These are phyloP conservation scores for Triticum aestivum DNA, from an alignment of 176 grass and related monocot species.

Conservation along the genomic window DNA sequence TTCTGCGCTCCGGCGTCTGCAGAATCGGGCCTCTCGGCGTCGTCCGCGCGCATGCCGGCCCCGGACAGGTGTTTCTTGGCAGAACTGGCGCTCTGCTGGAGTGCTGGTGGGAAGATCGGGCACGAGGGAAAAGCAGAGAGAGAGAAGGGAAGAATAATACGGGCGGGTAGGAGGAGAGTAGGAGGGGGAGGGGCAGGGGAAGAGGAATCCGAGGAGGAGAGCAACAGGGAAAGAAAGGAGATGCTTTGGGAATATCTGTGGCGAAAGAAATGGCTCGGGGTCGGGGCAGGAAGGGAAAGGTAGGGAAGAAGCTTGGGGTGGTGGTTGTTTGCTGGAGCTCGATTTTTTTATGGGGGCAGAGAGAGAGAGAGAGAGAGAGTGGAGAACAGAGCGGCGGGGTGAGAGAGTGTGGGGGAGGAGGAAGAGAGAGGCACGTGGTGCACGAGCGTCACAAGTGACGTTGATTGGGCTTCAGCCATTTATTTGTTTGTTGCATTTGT, in stretches of 20 bases:
- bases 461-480: neutral
- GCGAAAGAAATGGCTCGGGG: slow-evolving; percentile 25
- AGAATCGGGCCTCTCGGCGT: slow-evolving; percentile 39
- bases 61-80: slow-evolving; percentile 12
- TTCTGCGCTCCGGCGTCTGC: slow-evolving; percentile 29
- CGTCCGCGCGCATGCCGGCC: slow-evolving; percentile 58
- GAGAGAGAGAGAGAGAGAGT: too few species aligned
- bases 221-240: slow-evolving; percentile 2
- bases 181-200: neutral
- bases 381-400: neutral
- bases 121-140: neutral
- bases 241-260: slow-evolving; percentile 50
- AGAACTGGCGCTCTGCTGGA: slow-evolving; percentile 18
- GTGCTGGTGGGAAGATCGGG: slow-evolving; percentile 3
- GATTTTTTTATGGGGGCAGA: slow-evolving; percentile 18
- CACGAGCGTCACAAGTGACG: slow-evolving; percentile 25
- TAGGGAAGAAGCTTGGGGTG: slow-evolving; percentile 22
- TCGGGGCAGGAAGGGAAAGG: neutral
- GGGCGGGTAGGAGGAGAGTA: neutral
- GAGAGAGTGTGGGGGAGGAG: neutral
- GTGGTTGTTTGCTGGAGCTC: slow-evolving; percentile 31
- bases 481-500: too few species aligned
- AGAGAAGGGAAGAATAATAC: slow-evolving; percentile 25
- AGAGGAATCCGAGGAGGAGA: slow-evolving; percentile 55
- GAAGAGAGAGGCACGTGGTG: slow-evolving; percentile 43